phyloP scores from a whole-genome alignment of 305 asterid species.

The Andrographis paniculata region DNA sequence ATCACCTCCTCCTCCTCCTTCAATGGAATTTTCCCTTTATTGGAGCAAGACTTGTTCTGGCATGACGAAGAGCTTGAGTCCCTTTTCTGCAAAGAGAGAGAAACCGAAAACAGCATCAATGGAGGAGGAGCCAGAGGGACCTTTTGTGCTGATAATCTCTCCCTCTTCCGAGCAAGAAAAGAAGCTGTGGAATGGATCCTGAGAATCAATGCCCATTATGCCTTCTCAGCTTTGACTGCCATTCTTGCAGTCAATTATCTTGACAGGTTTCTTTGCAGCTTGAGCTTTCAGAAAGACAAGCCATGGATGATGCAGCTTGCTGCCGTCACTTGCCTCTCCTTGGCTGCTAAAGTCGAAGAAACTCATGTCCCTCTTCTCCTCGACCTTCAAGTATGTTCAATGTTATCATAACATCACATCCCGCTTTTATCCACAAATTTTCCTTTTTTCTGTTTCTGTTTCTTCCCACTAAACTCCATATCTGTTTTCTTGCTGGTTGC shows the following conservation, averaged over 20 bases:
- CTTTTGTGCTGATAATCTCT: background rate
- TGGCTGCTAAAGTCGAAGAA: conserved; percentile 94
- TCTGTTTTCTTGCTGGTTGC: no score
- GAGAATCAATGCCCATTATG: conserved; percentile 42
- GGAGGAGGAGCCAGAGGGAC: no score
- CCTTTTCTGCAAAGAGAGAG: conserved; percentile 58
- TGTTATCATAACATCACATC: background rate
- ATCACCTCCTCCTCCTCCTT: background rate
- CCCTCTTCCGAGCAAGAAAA: conserved; percentile 19
- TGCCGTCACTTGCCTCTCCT: conserved; percentile 74
- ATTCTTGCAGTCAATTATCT: conserved; percentile 64
- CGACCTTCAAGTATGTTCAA: conserved; percentile 61
- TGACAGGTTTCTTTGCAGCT: conserved; percentile 52
- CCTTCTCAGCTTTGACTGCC: conserved; percentile 57
- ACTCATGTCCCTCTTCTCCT: conserved; percentile 75
- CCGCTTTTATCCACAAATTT: background rate
- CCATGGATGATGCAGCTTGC: conserved; percentile 90
- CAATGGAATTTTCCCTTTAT: conserved; percentile 16
- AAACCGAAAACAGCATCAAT: conserved; percentile 13
- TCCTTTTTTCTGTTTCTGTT: background rate
- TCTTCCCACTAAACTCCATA: background rate
- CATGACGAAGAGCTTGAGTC: conserved; percentile 65
- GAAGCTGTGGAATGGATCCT: conserved; percentile 71
- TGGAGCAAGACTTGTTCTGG: conserved; percentile 61
- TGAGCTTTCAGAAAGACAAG: conserved; percentile 39